These are phyloP conservation scores for Colletotrichum tamarilloi DNA, from an alignment of 2,329 filamentous ascomycete genomes.

Conservation along the genomic window DNA sequence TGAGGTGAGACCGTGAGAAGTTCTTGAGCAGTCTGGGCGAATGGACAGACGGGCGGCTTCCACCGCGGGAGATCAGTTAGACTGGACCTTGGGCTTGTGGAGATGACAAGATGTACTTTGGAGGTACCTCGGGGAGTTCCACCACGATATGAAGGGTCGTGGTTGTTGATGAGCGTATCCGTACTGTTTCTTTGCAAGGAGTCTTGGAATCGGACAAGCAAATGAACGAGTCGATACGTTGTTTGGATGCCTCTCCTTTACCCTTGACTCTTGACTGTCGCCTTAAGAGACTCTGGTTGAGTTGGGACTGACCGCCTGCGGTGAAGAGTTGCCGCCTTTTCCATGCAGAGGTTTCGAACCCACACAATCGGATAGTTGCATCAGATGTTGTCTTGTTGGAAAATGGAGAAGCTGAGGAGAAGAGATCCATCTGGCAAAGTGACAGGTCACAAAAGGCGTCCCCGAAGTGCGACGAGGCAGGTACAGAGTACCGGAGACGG, in stretches of 20 bases:
- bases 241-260: background rate
- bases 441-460: constrained; percentile 13
- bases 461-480: constrained; percentile 31
- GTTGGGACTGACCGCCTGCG: background rate
- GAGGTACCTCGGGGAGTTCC: background rate
- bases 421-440: constrained; percentile 11
- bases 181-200: background rate
- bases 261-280: background rate
- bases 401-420: background rate
- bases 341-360: background rate
- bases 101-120: background rate
- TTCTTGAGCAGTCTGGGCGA: constrained; percentile 4
- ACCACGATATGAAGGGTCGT: background rate
- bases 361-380: background rate
- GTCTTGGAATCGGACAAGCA: background rate
- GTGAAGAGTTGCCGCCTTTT: constrained; percentile 27
- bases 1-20: background rate
- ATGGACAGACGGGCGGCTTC: background rate
- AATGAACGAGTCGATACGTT: background rate
- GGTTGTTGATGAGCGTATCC: background rate
- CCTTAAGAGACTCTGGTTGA: too few species aligned
- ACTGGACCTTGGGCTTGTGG: background rate
- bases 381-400: constrained; percentile 20
- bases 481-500: constrained; percentile 15
- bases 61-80: background rate